A percentile compares a stretch with the other conserved stretches of the same genome.
Evolutionary conservation across 2,329 filamentous ascomycete genomes (phyloP).

Genomic region (Scedosporium boydii): DNA sequence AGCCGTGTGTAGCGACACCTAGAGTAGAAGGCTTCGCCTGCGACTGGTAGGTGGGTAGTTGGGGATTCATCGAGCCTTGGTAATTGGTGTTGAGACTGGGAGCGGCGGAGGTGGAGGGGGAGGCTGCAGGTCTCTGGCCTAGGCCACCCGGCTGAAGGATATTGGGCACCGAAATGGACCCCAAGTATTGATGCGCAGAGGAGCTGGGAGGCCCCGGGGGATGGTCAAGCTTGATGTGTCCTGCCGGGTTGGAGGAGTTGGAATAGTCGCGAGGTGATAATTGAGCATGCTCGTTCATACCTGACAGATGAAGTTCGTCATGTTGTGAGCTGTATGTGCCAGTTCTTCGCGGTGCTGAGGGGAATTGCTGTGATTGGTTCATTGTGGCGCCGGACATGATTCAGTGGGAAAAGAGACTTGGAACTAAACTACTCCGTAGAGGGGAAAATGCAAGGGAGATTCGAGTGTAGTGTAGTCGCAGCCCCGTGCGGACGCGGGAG

Average conservation of each 20-base stretch:
- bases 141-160: slow-evolving; percentile 48
- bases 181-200: slow-evolving; percentile 29
- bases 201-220: slow-evolving; percentile 25
- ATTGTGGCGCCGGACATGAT: slow-evolving; percentile 14
- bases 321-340: slow-evolving; percentile 20
- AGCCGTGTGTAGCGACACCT: slow-evolving; percentile 54
- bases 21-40: slow-evolving; percentile 58
- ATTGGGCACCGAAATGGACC: slow-evolving; percentile 41
- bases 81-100: background rate
- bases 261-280: slow-evolving; percentile 38
- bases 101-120: slow-evolving; percentile 30
- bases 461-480: background rate
- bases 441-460: background rate
- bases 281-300: slow-evolving; percentile 31
- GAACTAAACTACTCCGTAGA: background rate
- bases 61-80: slow-evolving; percentile 9
- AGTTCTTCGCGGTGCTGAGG: slow-evolving; percentile 18
- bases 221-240: slow-evolving; percentile 41
- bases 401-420: background rate
- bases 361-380: slow-evolving; percentile 31
- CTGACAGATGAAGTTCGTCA: slow-evolving; percentile 47
- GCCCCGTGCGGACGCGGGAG: background rate
- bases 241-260: slow-evolving; percentile 22
- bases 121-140: slow-evolving; percentile 19
- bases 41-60: slow-evolving; percentile 43